phyloP scores from a whole-genome alignment of 331 rosid genomes.

The Acacia pycnantha region DNA sequence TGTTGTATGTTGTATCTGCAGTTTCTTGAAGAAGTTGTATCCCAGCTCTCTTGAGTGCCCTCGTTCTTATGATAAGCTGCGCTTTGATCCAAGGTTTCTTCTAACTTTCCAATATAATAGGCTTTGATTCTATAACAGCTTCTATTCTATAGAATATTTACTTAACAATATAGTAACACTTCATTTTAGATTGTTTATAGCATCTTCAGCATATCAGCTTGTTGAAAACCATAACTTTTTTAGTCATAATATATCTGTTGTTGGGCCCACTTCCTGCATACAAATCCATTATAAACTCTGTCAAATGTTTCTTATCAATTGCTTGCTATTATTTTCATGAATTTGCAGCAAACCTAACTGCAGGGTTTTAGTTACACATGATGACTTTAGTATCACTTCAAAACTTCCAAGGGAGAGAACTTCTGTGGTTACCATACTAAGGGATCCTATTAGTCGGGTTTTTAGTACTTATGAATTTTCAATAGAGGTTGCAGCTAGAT shows the following conservation, averaged over 20 bases:
- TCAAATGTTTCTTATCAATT: constrained; percentile 18
- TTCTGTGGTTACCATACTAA: constrained; percentile 92
- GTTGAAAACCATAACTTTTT: constrained; percentile 11
- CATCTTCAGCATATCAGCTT: constrained; percentile 26
- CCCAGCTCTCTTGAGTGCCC: constrained; percentile 82
- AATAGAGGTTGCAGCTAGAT: constrained; percentile 96
- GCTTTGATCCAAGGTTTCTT: constrained; percentile 86
- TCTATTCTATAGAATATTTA: constrained; percentile 6
- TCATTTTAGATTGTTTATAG: constrained; percentile 9
- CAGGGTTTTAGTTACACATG: constrained; percentile 86
- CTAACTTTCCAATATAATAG: background rate
- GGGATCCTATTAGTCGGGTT: constrained; percentile 94
- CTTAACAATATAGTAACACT: constrained; percentile 19
- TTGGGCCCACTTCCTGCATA: constrained; percentile 9
- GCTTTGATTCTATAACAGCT: background rate
- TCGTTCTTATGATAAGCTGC: constrained; percentile 92
- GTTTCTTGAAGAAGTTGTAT: constrained; percentile 86
- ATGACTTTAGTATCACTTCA: constrained; percentile 87
- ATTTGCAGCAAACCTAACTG: constrained; percentile 73
- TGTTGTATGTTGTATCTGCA: constrained; percentile 35
- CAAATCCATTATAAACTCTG: background rate
- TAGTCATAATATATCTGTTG: constrained; percentile 6
- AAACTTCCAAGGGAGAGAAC: constrained; percentile 85
- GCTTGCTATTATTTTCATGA: constrained; percentile 16
- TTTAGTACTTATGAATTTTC: constrained; percentile 94